Evolutionary conservation across 805 yeast genomes (phyloP).

Genomic region (Yamadazyma kitorensis): DNA sequence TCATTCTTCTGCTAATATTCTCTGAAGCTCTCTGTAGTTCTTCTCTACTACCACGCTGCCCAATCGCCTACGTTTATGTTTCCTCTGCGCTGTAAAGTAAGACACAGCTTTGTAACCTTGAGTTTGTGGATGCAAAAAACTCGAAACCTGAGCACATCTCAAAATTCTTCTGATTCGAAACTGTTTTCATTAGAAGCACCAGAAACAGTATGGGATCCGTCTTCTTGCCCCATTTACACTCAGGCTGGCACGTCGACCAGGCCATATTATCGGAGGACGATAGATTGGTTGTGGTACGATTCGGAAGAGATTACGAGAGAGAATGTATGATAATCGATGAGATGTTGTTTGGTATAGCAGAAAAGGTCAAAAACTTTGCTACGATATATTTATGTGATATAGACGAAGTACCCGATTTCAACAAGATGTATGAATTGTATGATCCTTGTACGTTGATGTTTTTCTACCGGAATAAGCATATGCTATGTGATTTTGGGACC

Average conservation of each 20-base stretch:
- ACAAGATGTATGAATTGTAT: slow-evolving; percentile 79
- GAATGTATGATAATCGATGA: slow-evolving; percentile 93
- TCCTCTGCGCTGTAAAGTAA: not conserved
- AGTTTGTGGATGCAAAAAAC: slow-evolving; percentile 12
- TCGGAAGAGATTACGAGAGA: slow-evolving; percentile 74
- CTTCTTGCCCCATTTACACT: slow-evolving; percentile 72
- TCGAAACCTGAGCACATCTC: slow-evolving; percentile 3
- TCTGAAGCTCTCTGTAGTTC: not conserved
- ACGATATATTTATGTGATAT: slow-evolving; percentile 86
- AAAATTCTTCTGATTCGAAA: not conserved
- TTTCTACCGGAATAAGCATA: slow-evolving; percentile 87
- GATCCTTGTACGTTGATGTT: slow-evolving; percentile 95
- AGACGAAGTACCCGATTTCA: slow-evolving; percentile 87
- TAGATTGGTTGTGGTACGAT: slow-evolving; percentile 80
- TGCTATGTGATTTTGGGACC: slow-evolving; percentile 98
- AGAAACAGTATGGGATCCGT: slow-evolving; percentile 73
- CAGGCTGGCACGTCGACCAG: slow-evolving; percentile 98
- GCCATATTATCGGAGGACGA: slow-evolving; percentile 92
- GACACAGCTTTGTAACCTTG: not conserved
- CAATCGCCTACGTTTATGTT: not conserved
- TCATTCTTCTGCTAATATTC: not conserved
- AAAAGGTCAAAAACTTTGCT: slow-evolving; percentile 83
- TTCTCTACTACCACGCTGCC: not conserved
- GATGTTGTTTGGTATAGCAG: slow-evolving; percentile 71
- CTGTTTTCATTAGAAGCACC: not conserved